A percentile compares a stretch with the other conserved stretches of the same genome.
These are phyloP conservation scores for Talaromyces liani DNA, from an alignment of 495 filamentous ascomycete species.

Conservation along the genomic window DNA sequence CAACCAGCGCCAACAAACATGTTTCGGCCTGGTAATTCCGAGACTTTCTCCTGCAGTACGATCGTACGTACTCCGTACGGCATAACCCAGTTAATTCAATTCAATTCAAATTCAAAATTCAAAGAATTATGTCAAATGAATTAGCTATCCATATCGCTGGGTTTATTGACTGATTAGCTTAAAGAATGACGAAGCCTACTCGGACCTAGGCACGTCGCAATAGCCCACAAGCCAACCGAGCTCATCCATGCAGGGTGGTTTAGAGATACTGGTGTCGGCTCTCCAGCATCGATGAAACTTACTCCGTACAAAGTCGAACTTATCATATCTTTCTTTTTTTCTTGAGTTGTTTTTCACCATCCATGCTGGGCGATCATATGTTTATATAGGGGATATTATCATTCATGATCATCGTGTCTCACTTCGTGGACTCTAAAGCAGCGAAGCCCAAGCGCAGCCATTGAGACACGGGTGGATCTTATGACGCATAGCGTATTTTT, in stretches of 20 bases:
- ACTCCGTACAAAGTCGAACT: too few species aligned
- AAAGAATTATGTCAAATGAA: background rate
- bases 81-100: background rate
- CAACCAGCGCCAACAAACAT: background rate
- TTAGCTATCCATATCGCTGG: background rate
- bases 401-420: background rate
- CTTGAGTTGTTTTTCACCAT: too few species aligned
- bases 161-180: background rate
- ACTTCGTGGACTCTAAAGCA: background rate
- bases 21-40: background rate
- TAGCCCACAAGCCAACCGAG: background rate
- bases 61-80: background rate
- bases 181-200: background rate
- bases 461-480: background rate
- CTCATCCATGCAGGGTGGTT: background rate
- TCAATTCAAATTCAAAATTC: background rate
- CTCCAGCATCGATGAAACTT: background rate
- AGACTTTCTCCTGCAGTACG: background rate
- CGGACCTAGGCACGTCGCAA: background rate
- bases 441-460: background rate
- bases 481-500: background rate
- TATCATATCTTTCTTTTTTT: too few species aligned
- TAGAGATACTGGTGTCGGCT: background rate
- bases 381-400: background rate
- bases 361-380: background rate